Percentiles rank a stretch among this genome's conserved stretches.
phyloP scores from a whole-genome alignment of 495 filamentous ascomycete genomes.

The Tetracladium marchalianum region DNA sequence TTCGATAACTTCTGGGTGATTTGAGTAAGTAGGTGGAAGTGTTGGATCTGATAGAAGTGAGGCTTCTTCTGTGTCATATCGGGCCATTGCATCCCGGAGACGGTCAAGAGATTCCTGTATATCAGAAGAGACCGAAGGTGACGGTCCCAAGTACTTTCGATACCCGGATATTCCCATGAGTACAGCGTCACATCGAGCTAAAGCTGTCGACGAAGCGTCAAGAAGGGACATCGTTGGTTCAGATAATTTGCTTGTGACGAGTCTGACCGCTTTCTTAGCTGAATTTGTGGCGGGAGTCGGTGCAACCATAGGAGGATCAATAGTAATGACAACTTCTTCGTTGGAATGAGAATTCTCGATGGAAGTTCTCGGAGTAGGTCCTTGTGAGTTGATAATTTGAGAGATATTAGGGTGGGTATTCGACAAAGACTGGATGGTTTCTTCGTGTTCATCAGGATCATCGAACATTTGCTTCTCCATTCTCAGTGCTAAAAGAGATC shows the following conservation, averaged over 20 bases:
- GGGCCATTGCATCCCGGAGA: conserved; percentile 25
- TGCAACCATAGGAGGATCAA: conserved; percentile 17
- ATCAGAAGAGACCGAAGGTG: conserved; percentile 24
- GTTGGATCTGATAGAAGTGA: conserved; percentile 18
- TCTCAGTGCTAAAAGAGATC: conserved; percentile 34
- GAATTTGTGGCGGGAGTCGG: conserved; percentile 2
- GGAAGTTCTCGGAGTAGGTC: not conserved
- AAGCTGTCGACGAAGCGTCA: conserved; percentile 29
- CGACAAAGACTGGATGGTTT: not conserved
- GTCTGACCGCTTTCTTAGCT: conserved; percentile 17
- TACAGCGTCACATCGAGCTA: conserved; percentile 33
- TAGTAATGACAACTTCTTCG: conserved; percentile 25
- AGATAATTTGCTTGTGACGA: conserved; percentile 32
- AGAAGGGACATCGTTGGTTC: conserved; percentile 35
- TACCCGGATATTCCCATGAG: conserved; percentile 40
- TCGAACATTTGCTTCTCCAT: conserved; percentile 34
- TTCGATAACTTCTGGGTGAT: conserved; percentile 35
- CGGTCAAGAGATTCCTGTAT: conserved; percentile 23
- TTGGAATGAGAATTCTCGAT: not conserved
- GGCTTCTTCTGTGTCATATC: conserved; percentile 25
- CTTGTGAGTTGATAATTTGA: too few relatives aligned
- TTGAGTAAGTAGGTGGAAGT: conserved; percentile 24
- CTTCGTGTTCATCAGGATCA: conserved; percentile 3
- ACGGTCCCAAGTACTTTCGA: conserved; percentile 28
- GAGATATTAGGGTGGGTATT: not conserved